Conservation (phyloP, 257 asterid species). For the Gentiana macrophylla region DNA sequence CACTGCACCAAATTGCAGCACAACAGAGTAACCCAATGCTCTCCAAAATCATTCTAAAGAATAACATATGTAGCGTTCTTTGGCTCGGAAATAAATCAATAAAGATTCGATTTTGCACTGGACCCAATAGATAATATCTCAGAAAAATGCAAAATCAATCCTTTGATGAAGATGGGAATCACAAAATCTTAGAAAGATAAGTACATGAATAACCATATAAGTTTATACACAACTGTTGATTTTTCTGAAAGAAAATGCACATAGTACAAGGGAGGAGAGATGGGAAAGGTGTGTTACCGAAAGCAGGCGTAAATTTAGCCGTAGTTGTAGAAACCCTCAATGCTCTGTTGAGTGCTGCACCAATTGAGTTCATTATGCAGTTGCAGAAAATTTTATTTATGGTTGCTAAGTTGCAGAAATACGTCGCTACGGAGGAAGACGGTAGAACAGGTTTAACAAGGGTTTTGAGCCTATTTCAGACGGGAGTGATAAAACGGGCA, state of each 20-base stretch:
- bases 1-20: not conserved
- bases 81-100: not conserved
- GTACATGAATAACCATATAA: not conserved
- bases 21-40: slow-evolving; percentile 8
- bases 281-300: slow-evolving; percentile 17
- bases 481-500: too few species aligned
- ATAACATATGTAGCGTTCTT: not conserved
- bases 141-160: not conserved
- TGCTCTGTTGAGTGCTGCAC: too few species aligned
- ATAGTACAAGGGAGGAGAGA: not conserved
- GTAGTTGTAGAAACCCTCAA: too few species aligned
- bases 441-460: too few species aligned
- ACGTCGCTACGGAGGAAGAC: too few species aligned
- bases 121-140: not conserved
- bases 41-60: slow-evolving; percentile 11
- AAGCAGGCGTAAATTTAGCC: slow-evolving; percentile 15
- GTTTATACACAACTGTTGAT: too few species aligned
- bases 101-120: not conserved
- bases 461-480: too few species aligned
- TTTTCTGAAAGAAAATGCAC: too few species aligned
- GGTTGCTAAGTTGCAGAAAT: too few species aligned
- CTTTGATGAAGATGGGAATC: too few species aligned
- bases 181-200: not conserved
- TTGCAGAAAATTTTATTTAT: too few species aligned
- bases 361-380: too few species aligned